Evolutionary conservation across 257 asterid species (phyloP).

Genomic region (Ajuga chamaepitys): DNA sequence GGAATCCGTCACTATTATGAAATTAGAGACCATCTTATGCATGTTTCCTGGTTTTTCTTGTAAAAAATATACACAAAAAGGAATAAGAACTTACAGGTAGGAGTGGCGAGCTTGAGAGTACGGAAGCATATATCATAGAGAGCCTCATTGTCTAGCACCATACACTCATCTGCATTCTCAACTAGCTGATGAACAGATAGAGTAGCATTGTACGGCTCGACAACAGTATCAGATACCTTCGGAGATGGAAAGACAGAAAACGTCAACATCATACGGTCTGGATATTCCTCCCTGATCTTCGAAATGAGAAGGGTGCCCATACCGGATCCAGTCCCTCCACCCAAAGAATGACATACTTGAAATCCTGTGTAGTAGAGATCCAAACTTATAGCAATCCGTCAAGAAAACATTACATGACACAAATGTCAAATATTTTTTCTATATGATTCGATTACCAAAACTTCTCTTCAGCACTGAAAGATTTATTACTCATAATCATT

Average conservation of each 20-base stretch:
- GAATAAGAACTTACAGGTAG: constrained; percentile 33
- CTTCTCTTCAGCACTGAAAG: background rate
- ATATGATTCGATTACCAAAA: background rate
- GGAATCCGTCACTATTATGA: too few relatives aligned
- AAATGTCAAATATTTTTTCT: background rate
- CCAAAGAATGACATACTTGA: constrained; percentile 56
- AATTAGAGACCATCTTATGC: too few relatives aligned
- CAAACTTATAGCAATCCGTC: background rate
- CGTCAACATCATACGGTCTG: constrained; percentile 53
- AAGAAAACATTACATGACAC: background rate
- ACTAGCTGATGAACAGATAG: constrained; percentile 52
- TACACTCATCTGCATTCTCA: constrained; percentile 55
- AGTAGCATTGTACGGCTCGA: constrained; percentile 53
- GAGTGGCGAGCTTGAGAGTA: constrained; percentile 53
- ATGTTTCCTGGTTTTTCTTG: too few relatives aligned
- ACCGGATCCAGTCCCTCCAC: constrained; percentile 59
- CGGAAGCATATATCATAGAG: constrained; percentile 56
- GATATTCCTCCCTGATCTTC: constrained; percentile 57
- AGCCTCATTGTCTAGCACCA: constrained; percentile 58
- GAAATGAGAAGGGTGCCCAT: constrained; percentile 60
- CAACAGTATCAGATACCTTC: constrained; percentile 49
- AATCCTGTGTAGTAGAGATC: constrained; percentile 28
- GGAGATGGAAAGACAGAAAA: constrained; percentile 56
- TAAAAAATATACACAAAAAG: background rate
- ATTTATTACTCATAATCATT: background rate